Conservation (phyloP, 805 yeast genomes). For the Teunomyces kruisii region DNA sequence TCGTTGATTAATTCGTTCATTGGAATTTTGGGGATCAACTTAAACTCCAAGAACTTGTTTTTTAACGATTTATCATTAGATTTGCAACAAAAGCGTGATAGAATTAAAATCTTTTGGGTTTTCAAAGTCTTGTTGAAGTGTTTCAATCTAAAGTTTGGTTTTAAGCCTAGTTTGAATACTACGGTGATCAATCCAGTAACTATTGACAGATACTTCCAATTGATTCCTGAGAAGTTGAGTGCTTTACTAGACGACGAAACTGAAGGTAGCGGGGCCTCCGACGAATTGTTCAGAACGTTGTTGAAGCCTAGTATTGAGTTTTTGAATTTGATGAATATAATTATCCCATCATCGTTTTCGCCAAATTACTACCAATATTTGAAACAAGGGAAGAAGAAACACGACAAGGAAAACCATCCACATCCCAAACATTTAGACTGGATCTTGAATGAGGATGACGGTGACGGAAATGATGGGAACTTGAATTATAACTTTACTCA, state of each 20-base stretch:
- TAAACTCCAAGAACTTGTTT: slow-evolving; percentile 39
- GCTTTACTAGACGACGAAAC: slow-evolving; percentile 25
- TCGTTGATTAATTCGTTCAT: slow-evolving; percentile 43
- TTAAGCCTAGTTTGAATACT: slow-evolving; percentile 45
- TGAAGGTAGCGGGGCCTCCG: slow-evolving; percentile 19
- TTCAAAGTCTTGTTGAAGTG: slow-evolving; percentile 43
- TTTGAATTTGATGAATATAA: slow-evolving; percentile 41
- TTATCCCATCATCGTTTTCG: slow-evolving; percentile 47
- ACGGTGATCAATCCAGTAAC: slow-evolving; percentile 49
- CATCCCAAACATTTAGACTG: slow-evolving; percentile 32
- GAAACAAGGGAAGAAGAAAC: slow-evolving; percentile 20
- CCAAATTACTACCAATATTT: slow-evolving; percentile 46
- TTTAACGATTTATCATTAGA: slow-evolving; percentile 48
- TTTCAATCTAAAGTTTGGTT: slow-evolving; percentile 44
- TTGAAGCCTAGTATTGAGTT: slow-evolving; percentile 44
- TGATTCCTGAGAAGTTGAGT: slow-evolving; percentile 44
- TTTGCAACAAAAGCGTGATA: slow-evolving; percentile 34
- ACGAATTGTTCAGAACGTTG: slow-evolving; percentile 35
- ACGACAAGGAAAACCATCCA: slow-evolving; percentile 20
- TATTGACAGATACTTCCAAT: slow-evolving; percentile 42
- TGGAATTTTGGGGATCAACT: slow-evolving; percentile 43
- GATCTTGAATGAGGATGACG: slow-evolving; percentile 47
- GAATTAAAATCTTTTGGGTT: slow-evolving; percentile 49
- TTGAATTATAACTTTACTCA: slow-evolving; percentile 45
- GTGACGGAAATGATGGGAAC: slow-evolving; percentile 49